Base-by-base conservation (phyloP, 129 eudicot species). In the Pseudognaphalium luteoalbum region DNA sequence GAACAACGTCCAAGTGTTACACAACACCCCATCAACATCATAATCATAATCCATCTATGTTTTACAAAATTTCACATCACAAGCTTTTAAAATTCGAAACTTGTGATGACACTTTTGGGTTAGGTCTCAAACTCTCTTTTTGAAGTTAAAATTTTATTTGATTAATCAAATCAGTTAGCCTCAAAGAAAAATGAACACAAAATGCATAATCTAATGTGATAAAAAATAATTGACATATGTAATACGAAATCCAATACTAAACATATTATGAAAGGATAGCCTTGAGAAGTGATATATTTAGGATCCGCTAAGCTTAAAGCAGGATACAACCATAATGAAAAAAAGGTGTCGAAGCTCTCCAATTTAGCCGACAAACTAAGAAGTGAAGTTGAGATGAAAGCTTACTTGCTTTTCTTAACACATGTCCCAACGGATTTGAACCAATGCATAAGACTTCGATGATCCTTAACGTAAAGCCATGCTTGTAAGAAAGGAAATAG, bases 401-500 rank as follows among this genome's bases (percentile, higher is more conserved):
- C 84, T 75, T 83, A 77, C 75, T 69, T 80, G 73, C 62, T 74
- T 4, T 78, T 82, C 33, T 77, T 78, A 67, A 93, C 84, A 44
- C 85, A 81, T n/a, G 75, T 63, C 59, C 93, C 97, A 14, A 91
- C 84, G 17, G 93, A 70, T 81, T 87, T 91, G 83, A 88, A 94
- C 96, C 97, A 94, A 25, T 81, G 90, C 90, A 89, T 66, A 80
- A 94, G 97, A 86, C 85, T 79, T 42, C 88, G 82, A 59, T 89
- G 98, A 79, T 94, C 97, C 83, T 94, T 94, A 66, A 94, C 97
- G 34, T 94, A 94, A 56, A 94, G 96, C 98, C 98, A 94, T 59
- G 97, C 97, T 88, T 89, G 98, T 74, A 94, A 84, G 76, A 91
- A 94, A 37, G 96, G 96, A 57, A 94, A 94, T 32, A 94, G 89